Percentiles rank a stretch among this genome's conserved stretches.
Conservation (phyloP, 306 rosid species). For the Arachis stenosperma region DNA sequence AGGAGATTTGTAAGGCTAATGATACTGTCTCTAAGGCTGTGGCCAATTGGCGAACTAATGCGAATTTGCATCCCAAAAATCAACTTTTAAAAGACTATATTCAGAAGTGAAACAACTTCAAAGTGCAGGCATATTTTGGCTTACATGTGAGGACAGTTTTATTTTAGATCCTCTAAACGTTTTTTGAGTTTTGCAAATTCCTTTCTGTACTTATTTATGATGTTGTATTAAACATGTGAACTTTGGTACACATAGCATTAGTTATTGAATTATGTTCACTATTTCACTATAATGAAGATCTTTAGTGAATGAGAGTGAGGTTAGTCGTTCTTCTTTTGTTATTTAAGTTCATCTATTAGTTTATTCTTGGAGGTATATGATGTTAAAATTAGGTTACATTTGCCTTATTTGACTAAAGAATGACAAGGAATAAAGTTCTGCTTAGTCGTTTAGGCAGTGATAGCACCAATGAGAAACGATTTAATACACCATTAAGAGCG, state of each 20-base stretch:
- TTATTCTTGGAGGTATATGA: background rate
- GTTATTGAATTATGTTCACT: background rate
- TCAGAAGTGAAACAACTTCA: constrained; percentile 45
- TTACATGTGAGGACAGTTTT: background rate
- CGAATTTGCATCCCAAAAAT: constrained; percentile 47
- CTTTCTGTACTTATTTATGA: background rate
- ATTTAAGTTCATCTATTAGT: background rate
- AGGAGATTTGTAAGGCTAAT: constrained; percentile 67
- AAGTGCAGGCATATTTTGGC: background rate
- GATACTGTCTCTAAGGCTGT: constrained; percentile 67
- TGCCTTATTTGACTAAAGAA: background rate
- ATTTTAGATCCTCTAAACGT: background rate
- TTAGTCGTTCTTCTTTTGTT: background rate
- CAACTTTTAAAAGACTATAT: constrained; percentile 58
- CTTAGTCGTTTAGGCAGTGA: background rate
- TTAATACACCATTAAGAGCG: constrained; percentile 25
- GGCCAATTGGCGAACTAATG: constrained; percentile 69
- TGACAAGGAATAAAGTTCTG: background rate
- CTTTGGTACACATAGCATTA: constrained; percentile 1
- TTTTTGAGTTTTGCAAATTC: constrained; percentile 5
- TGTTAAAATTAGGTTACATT: background rate
- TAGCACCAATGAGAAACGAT: background rate
- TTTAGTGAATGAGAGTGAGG: background rate
- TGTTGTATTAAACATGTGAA: background rate
- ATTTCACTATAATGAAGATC: background rate